phyloP scores from a whole-genome alignment of 2,329 filamentous ascomycete species.

The Cercospora sesami region DNA sequence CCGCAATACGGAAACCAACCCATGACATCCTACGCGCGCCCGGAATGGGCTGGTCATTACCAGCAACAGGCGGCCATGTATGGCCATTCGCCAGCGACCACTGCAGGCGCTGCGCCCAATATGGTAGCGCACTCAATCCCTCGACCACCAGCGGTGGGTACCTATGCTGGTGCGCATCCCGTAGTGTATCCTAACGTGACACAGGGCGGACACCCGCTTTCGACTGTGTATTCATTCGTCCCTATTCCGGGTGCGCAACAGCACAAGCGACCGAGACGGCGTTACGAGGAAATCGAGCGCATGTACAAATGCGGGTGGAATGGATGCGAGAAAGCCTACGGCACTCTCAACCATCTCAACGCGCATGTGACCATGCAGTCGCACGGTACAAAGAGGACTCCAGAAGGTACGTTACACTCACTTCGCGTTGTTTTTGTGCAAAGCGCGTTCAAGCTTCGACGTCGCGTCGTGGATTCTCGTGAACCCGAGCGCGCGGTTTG shows the following conservation, averaged over 20 bases:
- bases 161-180: constrained; percentile 28
- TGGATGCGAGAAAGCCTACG: constrained; percentile 97
- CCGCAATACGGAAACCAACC: constrained; percentile 69
- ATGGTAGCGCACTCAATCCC: constrained; percentile 60
- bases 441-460: background rate
- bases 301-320: constrained; percentile 99
- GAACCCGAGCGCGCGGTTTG: constrained; percentile 30
- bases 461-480: constrained; percentile 24
- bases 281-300: constrained; percentile 97
- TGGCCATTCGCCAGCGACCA: constrained; percentile 57
- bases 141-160: constrained; percentile 63
- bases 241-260: constrained; percentile 96
- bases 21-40: constrained; percentile 64
- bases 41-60: constrained; percentile 70
- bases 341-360: constrained; percentile 94
- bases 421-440: constrained; percentile 10
- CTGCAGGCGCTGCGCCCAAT: constrained; percentile 57
- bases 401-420: constrained; percentile 76
- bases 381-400: constrained; percentile 89
- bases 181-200: constrained; percentile 35
- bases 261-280: constrained; percentile 87
- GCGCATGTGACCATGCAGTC: constrained; percentile 99
- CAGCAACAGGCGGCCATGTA: constrained; percentile 51
- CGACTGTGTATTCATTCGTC: constrained; percentile 96
- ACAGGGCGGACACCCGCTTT: constrained; percentile 55